phyloP scores from a whole-genome alignment of 169 alveolate genomes.

The Plasmodium reichenowi region DNA sequence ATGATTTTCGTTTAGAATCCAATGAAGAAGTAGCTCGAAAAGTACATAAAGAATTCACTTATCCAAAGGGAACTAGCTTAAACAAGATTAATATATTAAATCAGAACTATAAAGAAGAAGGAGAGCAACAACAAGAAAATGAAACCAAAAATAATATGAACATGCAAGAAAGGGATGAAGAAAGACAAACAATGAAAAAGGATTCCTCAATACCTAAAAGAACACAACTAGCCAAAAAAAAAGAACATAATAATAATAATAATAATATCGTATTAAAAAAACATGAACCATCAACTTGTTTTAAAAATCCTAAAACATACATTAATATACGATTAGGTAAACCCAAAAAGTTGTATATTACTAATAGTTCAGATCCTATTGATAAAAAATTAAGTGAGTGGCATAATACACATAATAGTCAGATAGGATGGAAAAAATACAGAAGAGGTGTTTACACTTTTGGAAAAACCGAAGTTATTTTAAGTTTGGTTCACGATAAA shows the following conservation, averaged over 20 bases:
- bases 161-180: background rate
- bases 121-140: background rate
- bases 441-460: constrained; percentile 72
- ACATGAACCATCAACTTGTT: constrained; percentile 63
- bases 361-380: constrained; percentile 75
- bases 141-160: background rate
- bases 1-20: background rate
- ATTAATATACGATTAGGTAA: constrained; percentile 75
- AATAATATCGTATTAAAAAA: constrained; percentile 14
- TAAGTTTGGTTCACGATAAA: constrained; percentile 63
- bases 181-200: background rate
- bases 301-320: constrained; percentile 61
- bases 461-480: constrained; percentile 68
- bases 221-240: constrained; percentile 38
- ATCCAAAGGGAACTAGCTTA: background rate
- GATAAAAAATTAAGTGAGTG: constrained; percentile 72
- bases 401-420: constrained; percentile 76
- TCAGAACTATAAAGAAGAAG: constrained; percentile 10
- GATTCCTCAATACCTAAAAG: constrained; percentile 15
- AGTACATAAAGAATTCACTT: background rate
- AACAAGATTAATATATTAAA: background rate
- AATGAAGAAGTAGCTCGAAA: background rate
- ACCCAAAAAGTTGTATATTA: constrained; percentile 51
- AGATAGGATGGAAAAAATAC: constrained; percentile 57
- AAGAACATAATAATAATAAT: background rate